phyloP scores from a whole-genome alignment of 2,329 filamentous ascomycete genomes.

The Phaeosphaeria sp. region DNA sequence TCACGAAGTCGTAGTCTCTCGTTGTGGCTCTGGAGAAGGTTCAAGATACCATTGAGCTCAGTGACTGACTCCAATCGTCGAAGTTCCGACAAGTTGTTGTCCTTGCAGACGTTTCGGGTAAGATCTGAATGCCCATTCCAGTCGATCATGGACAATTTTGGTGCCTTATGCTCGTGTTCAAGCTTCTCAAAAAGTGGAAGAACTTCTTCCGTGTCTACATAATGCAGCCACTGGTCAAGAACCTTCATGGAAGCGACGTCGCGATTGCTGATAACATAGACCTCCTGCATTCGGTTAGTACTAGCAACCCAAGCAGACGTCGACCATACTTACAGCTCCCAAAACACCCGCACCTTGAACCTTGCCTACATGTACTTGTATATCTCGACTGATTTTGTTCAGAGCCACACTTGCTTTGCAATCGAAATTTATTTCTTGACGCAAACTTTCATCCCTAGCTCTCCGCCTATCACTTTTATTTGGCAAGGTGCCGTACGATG shows the following conservation, averaged over 20 bases:
- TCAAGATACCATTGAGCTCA: slow-evolving; percentile 24
- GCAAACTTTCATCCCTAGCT: slow-evolving; percentile 31
- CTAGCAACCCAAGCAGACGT: not conserved
- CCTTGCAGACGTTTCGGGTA: slow-evolving; percentile 23
- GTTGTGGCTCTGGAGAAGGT: slow-evolving; percentile 23
- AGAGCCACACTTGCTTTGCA: slow-evolving; percentile 47
- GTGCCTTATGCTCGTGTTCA: slow-evolving; percentile 40
- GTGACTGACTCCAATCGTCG: slow-evolving; percentile 12
- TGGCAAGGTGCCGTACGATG: slow-evolving; percentile 32
- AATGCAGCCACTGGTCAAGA: slow-evolving; percentile 51
- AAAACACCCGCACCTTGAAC: slow-evolving; percentile 47
- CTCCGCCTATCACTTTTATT: slow-evolving; percentile 29
- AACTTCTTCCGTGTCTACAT: slow-evolving; percentile 48
- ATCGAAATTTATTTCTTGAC: slow-evolving; percentile 38
- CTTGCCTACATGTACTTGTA: slow-evolving; percentile 48
- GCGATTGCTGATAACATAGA: slow-evolving; percentile 54
- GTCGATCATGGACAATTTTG: slow-evolving; percentile 34
- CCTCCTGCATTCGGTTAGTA: slow-evolving; percentile 38
- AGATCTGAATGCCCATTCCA: slow-evolving; percentile 24
- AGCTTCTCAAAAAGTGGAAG: slow-evolving; percentile 47
- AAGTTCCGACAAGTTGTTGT: slow-evolving; percentile 24
- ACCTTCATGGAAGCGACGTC: slow-evolving; percentile 46
- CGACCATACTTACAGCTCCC: slow-evolving; percentile 42
- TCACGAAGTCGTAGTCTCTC: slow-evolving; percentile 23
- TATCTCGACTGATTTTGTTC: slow-evolving; percentile 47